Percentiles rank a stretch among this genome's conserved stretches.
Evolutionary conservation across 495 filamentous ascomycete species (phyloP).

Genomic region (Daldinia grandis): DNA sequence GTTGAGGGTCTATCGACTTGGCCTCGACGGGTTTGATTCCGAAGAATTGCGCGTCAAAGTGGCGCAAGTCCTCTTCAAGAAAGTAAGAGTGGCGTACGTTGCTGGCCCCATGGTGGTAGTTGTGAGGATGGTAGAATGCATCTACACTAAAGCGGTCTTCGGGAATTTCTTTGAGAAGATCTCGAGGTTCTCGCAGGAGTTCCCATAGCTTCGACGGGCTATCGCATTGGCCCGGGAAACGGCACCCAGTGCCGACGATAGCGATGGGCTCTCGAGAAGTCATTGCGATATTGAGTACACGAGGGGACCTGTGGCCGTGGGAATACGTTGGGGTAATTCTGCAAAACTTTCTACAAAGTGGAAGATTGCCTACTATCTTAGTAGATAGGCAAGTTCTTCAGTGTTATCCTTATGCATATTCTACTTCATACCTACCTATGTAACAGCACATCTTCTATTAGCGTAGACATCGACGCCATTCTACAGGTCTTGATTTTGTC

Average conservation of each 20-base stretch:
- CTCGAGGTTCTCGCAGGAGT: conserved; percentile 15
- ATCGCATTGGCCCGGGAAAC: conserved; percentile 10
- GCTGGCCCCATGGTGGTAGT: conserved; percentile 21
- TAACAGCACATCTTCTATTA: not conserved
- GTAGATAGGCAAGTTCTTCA: not conserved
- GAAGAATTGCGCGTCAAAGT: conserved; percentile 22
- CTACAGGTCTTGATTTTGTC: not conserved
- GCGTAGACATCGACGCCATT: not conserved
- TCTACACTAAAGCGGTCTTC: conserved; percentile 31
- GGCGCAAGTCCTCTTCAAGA: conserved; percentile 3
- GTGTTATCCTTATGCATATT: not conserved
- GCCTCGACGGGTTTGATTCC: conserved; percentile 49
- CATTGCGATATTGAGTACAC: not conserved
- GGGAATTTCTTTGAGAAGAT: conserved; percentile 13
- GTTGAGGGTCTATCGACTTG: conserved; percentile 40
- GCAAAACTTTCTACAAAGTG: not conserved
- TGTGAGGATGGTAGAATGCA: conserved; percentile 37
- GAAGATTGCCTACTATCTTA: not conserved
- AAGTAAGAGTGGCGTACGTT: conserved; percentile 20
- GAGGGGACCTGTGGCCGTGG: not conserved
- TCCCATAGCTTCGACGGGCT: conserved; percentile 16
- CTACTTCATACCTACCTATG: not conserved
- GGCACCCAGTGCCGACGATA: conserved; percentile 21
- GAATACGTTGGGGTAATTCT: not conserved
- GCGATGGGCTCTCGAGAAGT: conserved; percentile 12